Evolutionary conservation across 345 rosid genomes (phyloP), one percentile per base, ranked within the genome.

Genomic region (Populus tremula): DNA sequence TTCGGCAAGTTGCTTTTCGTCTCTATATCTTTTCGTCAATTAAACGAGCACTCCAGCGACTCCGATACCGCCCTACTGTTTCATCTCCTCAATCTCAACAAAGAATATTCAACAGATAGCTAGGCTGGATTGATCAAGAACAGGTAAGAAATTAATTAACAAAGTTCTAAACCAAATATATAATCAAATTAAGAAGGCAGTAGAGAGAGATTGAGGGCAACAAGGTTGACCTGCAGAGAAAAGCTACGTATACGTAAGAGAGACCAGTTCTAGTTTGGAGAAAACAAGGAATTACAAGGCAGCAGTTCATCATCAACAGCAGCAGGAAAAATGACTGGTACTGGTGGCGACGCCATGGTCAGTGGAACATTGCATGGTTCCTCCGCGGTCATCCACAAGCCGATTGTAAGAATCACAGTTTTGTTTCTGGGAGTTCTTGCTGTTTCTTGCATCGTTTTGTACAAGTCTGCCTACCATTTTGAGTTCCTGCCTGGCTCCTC

Each of bases 381-480:
- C 21, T 43, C 49, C 2, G 54, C 21, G 53, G 36, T 25, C 21
- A 43, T 69, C 53, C 54, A 41, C 72, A 43, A 27, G 21, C 33
- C 33, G 50, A 20, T 18, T 23, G 17, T 59, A 6, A 76, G 29
- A 67, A 56, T 72, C 8, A 14, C 63, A 8, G 77, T 72, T 59
- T 14, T 79, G 29, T 61, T 73, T 33, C n/a, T 79, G 3, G 76
- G 67, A 56, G 73, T 49, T 13, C 50, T 35, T 16, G 23, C 23
- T 12, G 16, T 71, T 66, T 50, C 82, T 2, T 79, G 59, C 74
- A 35, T 79, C 68, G 13, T 68, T 41, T 18, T 73, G 36, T 73
- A 53, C 63, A 18, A 45, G 16, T 68, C 64, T 1, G 59, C 72
- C 8, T 25, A 13, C 31, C 77, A 72, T 43, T 78, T 78, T 35